These are phyloP conservation scores for Massospora cicadina DNA, from an alignment of 371 early-diverging fungal genomes.

Conservation along the genomic window DNA sequence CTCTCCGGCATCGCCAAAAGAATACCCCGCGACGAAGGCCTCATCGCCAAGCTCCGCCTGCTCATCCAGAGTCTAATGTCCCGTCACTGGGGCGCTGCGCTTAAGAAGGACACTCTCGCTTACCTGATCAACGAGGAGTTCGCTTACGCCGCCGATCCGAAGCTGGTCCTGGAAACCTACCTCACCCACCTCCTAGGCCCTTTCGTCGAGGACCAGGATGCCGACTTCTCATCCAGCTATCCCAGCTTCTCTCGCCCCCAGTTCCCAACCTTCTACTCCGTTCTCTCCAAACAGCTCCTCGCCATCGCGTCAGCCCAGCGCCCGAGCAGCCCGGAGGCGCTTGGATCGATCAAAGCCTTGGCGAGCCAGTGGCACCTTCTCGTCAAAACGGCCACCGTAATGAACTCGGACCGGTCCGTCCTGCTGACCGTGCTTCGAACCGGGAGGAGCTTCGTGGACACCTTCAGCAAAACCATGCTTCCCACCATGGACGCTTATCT, in stretches of 20 bases:
- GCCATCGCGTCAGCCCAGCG: conserved; percentile 18
- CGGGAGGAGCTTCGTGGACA: conserved; percentile 38
- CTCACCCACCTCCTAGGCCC: not conserved
- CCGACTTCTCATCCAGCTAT: not conserved
- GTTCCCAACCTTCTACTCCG: conserved; percentile 31
- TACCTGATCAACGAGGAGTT: conserved; percentile 7
- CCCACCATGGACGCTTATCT: conserved; percentile 45
- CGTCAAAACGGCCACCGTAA: not conserved
- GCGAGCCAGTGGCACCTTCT: conserved; percentile 30
- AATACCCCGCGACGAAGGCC: not conserved
- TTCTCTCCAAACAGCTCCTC: conserved; percentile 29
- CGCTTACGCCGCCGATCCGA: not conserved
- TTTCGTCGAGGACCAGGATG: not conserved
- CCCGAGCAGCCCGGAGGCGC: conserved; percentile 18
- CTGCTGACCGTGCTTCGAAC: conserved; percentile 31
- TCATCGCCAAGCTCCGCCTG: not conserved
- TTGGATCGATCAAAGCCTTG: conserved; percentile 22
- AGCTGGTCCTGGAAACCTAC: not conserved
- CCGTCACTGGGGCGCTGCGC: not conserved
- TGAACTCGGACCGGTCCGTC: conserved; percentile 15
- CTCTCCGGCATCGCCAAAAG: conserved; percentile 1
- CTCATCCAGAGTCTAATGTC: not conserved
- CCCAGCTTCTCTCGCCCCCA: conserved; percentile 18
- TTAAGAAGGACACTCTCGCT: not conserved
- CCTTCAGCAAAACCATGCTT: conserved; percentile 36